Evolutionary conservation across 495 filamentous ascomycete species (phyloP), one percentile per base, ranked within the genome.

Genomic region (Penicillium tannophilum): DNA sequence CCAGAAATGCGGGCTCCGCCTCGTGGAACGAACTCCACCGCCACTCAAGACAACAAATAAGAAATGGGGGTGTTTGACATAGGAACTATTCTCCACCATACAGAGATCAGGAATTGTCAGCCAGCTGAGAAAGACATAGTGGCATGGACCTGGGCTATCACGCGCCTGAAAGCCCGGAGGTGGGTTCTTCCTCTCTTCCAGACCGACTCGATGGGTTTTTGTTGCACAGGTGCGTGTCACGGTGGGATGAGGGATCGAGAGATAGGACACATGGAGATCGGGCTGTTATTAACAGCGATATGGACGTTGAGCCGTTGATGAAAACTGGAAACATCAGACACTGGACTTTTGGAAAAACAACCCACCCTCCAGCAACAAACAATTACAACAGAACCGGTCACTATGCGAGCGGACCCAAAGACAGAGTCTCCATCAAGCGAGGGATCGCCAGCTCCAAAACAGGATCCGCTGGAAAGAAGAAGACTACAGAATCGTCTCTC

Each of bases 401-500:
- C 26, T 3, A 70, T 68, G 67, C 58, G 45, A 55, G 31, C 44
- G 10, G 63, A 63, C 31, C 39, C 47, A 23, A 26, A 45, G 0
- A 9, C 57, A 9, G 44, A 59, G 39, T 52, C 59, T 19, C 57
- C 55, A 1, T 48, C 46, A 1, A 47, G 54, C 14, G 61, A 63
- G 6, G 62, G 59, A 16, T 51, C 58, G 2, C 26, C 59, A 23
- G 39, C 42, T 7, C 56, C 58, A 24, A 64, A 63, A 2, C 66
- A 71, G 44, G 68, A 72, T 53, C 65, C 66, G 4, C 33, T 71
- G 4, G 70, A 74, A 44, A 61, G 70, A 58, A 51, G 73, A 46
- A 60, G 73, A 30, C 53, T 74, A 10, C 73, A 76, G 35, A 76
- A 76, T 30, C 66, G 73, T 0, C 68, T 76, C 1, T 74, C 73